Evolutionary conservation across 805 yeast genomes (phyloP).

Genomic region (Candida chauliodis): DNA sequence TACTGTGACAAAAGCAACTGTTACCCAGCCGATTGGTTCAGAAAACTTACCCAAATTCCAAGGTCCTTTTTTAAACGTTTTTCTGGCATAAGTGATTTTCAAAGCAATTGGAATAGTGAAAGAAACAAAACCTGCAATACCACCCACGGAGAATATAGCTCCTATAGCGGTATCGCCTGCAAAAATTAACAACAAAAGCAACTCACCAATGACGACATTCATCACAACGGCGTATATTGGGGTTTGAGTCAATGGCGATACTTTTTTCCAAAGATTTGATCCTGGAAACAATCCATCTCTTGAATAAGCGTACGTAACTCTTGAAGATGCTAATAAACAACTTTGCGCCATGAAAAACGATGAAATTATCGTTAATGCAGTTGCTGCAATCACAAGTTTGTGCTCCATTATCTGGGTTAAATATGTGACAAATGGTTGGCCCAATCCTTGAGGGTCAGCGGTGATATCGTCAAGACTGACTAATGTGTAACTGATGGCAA

Average conservation of each 20-base stretch:
- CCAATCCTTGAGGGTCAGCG: slow-evolving; percentile 44
- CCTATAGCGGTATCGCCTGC: slow-evolving; percentile 65
- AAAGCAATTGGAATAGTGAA: slow-evolving; percentile 62
- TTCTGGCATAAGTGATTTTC: slow-evolving; percentile 52
- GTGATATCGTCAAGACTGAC: slow-evolving; percentile 47
- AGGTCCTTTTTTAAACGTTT: slow-evolving; percentile 59
- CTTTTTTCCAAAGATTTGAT: slow-evolving; percentile 46
- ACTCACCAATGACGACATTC: slow-evolving; percentile 52
- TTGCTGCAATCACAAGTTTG: slow-evolving; percentile 34
- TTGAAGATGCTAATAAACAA: slow-evolving; percentile 60
- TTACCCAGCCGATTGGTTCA: slow-evolving; percentile 45
- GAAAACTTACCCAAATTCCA: slow-evolving; percentile 59
- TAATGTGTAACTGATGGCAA: slow-evolving; percentile 59
- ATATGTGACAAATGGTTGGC: slow-evolving; percentile 60
- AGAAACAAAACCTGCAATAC: slow-evolving; percentile 64
- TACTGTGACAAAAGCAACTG: slow-evolving; percentile 46
- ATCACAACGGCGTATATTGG: slow-evolving; percentile 66
- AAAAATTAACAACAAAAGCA: slow-evolving; percentile 53
- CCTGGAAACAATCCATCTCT: slow-evolving; percentile 67
- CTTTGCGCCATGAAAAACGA: slow-evolving; percentile 41
- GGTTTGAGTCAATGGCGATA: slow-evolving; percentile 51
- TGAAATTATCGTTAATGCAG: slow-evolving; percentile 35
- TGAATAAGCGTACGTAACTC: slow-evolving; percentile 65
- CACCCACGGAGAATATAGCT: slow-evolving; percentile 72
- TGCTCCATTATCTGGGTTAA: slow-evolving; percentile 46